These are phyloP conservation scores for Coemansia sp. DNA, from an alignment of 192 early-diverging fungal species.

Conservation along the genomic window DNA sequence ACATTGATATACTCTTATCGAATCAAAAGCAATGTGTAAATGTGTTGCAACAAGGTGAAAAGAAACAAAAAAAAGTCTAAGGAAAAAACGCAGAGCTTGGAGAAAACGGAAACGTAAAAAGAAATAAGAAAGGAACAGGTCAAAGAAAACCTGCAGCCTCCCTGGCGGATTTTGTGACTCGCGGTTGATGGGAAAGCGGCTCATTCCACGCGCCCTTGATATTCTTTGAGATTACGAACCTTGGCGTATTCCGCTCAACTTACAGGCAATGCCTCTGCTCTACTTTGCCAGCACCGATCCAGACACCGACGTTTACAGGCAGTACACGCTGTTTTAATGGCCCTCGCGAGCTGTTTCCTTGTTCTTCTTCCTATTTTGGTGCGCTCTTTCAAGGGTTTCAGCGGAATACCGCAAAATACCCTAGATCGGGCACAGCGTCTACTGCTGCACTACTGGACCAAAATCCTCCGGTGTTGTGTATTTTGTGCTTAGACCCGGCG, in stretches of 20 bases:
- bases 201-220: not conserved
- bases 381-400: not conserved
- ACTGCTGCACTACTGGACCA: too few relatives aligned
- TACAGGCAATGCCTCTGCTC: not conserved
- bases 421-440: not conserved
- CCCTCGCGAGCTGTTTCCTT: not conserved
- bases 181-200: too few relatives aligned
- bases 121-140: too few relatives aligned
- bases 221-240: too few relatives aligned
- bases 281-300: not conserved
- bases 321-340: not conserved
- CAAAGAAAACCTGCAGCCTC: too few relatives aligned
- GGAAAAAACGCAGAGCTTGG: not conserved
- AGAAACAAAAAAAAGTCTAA: not conserved
- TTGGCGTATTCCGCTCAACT: not conserved
- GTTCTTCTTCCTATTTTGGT: not conserved
- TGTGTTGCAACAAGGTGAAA: not conserved
- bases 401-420: not conserved
- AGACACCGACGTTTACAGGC: not conserved
- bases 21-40: not conserved
- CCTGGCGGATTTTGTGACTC: not conserved
- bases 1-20: constrained; percentile 22
- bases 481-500: too few relatives aligned
- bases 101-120: not conserved
- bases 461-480: too few relatives aligned